A percentile compares a stretch with the other conserved stretches of the same genome.
Conservation (phyloP, 768 basidiomycete species). For the Hygrophorus russula region DNA sequence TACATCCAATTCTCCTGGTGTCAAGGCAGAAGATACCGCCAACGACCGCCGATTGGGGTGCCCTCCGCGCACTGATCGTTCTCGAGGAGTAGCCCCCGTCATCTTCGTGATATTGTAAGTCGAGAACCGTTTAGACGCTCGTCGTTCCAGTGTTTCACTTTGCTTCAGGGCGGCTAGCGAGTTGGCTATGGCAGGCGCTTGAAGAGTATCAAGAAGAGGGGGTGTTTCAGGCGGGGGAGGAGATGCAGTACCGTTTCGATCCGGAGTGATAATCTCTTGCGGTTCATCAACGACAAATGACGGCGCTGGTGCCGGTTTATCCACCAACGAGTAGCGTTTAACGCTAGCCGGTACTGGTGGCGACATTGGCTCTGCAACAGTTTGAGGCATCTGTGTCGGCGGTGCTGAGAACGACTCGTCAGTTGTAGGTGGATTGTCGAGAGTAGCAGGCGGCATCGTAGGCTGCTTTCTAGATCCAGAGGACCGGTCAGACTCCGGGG, state of each 20-base stretch:
- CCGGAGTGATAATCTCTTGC: conserved; percentile 7
- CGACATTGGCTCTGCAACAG: conserved; percentile 5
- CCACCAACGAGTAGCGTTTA: conserved; percentile 72
- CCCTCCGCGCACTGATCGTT: conserved; percentile 33
- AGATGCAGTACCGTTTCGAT: conserved; percentile 19
- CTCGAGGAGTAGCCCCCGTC: conserved; percentile 44
- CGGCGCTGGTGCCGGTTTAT: conserved; percentile 45
- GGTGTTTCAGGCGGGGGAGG: conserved; percentile 28
- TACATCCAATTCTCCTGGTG: conserved; percentile 61
- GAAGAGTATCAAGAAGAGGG: conserved; percentile 23
- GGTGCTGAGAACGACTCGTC: conserved; percentile 11
- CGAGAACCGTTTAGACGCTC: conserved; percentile 94
- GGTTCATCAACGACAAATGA: conserved; percentile 42
- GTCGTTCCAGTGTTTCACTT: conserved; percentile 74
- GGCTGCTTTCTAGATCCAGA: conserved; percentile 5
- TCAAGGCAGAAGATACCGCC: conserved; percentile 50
- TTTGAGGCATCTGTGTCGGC: conserved; percentile 10
- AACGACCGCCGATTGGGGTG: conserved; percentile 58
- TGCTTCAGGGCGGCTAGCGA: conserved; percentile 85
- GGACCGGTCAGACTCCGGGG: conserved; percentile 6
- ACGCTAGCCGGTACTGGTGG: conserved; percentile 49
- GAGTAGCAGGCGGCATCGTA: neutral
- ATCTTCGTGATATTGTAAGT: conserved; percentile 92
- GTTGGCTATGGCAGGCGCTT: conserved; percentile 57
- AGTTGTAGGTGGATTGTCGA: neutral